A percentile compares a stretch with the other conserved stretches of the same genome.
phyloP scores from a whole-genome alignment of 192 early-diverging fungal species.

The Powellomyces hirtus region DNA sequence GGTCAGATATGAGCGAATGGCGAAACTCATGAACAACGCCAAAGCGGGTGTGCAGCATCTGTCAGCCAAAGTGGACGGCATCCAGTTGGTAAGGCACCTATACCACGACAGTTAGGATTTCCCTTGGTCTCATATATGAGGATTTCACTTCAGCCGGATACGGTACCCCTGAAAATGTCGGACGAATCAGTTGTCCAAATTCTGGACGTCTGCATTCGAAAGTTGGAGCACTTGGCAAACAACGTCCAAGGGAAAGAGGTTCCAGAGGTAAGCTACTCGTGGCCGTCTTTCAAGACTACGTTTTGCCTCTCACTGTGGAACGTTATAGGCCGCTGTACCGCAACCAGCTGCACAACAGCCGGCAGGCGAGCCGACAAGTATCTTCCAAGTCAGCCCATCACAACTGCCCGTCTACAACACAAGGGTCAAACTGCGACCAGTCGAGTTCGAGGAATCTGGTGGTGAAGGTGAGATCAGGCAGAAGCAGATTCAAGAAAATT shows the following conservation, averaged over 20 bases:
- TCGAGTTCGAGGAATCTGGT: conserved; percentile 55
- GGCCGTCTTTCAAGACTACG: not conserved
- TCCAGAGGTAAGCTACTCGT: conserved; percentile 49
- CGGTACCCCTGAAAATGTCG: conserved; percentile 18
- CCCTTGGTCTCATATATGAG: not conserved
- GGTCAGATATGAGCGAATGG: conserved; percentile 49
- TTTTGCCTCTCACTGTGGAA: not conserved
- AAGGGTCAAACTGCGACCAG: conserved; percentile 56
- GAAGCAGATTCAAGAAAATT: no score
- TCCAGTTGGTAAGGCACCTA: conserved; percentile 40
- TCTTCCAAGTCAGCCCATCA: conserved; percentile 52
- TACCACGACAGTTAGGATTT: not conserved
- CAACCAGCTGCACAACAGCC: conserved; percentile 35
- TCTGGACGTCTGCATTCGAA: conserved; percentile 45
- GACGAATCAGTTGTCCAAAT: conserved; percentile 43
- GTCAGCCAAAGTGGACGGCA: conserved; percentile 53
- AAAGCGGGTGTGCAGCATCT: conserved; percentile 58
- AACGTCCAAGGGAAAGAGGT: conserved; percentile 53
- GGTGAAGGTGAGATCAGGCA: conserved; percentile 49
- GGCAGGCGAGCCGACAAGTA: conserved; percentile 45
- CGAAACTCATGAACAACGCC: conserved; percentile 47
- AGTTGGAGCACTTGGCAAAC: conserved; percentile 42
- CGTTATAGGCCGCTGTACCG: conserved; percentile 7
- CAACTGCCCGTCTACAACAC: conserved; percentile 54
- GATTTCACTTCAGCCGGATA: conserved; percentile 19